phyloP scores from a whole-genome alignment of 768 basidiomycete genomes.

The Pleurotus pulmonarius region DNA sequence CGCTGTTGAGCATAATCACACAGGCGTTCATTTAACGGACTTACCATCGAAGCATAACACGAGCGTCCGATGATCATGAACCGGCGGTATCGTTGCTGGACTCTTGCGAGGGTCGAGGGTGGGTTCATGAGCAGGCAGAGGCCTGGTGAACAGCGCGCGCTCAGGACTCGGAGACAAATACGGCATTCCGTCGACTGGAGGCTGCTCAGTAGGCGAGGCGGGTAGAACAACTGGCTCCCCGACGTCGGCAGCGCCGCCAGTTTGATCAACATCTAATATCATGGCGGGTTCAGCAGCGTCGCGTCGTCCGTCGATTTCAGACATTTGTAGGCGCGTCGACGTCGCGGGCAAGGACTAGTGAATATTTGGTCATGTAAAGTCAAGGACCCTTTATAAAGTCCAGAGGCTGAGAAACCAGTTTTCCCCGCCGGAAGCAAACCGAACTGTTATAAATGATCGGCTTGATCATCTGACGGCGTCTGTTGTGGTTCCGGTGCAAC shows the following conservation, averaged over 20 bases:
- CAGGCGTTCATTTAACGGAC: background rate
- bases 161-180: background rate
- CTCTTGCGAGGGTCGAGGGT: conserved; percentile 18
- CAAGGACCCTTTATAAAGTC: background rate
- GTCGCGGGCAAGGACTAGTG: background rate
- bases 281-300: background rate
- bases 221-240: no score
- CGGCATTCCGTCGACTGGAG: background rate
- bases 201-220: background rate
- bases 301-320: background rate
- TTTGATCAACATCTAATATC: background rate
- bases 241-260: no score
- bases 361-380: background rate
- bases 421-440: background rate
- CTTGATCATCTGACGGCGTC: background rate
- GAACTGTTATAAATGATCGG: background rate
- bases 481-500: no score
- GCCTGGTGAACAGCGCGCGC: conserved; percentile 3
- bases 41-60: conserved; percentile 53
- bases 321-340: background rate
- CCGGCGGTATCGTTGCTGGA: conserved; percentile 36
- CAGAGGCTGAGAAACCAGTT: background rate
- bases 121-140: conserved; percentile 7
- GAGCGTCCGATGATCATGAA: conserved; percentile 36
- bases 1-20: background rate